These are phyloP conservation scores for Stachybotrys chartarum DNA, from an alignment of 2,329 filamentous ascomycete genomes.

Conservation along the genomic window DNA sequence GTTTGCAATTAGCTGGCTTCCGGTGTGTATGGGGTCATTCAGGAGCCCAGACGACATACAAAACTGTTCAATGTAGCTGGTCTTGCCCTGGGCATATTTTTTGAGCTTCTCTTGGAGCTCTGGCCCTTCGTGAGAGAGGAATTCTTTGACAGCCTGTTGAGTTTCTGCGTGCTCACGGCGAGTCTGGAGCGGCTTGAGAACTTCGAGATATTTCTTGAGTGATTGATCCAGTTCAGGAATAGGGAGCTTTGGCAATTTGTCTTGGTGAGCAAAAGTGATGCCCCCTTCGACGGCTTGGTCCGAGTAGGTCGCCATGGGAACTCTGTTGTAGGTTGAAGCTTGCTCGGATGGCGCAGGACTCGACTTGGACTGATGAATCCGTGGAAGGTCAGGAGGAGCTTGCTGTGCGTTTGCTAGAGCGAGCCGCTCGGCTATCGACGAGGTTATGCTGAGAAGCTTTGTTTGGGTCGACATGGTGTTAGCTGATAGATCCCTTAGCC, in stretches of 20 bases:
- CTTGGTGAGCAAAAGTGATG: conserved; percentile 84
- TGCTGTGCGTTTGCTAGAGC: conserved; percentile 27
- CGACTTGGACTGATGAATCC: not conserved
- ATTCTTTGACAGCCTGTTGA: conserved; percentile 71
- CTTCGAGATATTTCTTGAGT: conserved; percentile 70
- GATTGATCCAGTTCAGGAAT: conserved; percentile 82
- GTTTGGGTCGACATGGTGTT: conserved; percentile 29
- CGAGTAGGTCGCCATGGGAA: conserved; percentile 46
- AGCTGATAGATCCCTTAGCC: conserved; percentile 38
- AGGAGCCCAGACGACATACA: conserved; percentile 45
- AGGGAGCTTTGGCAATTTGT: conserved; percentile 82
- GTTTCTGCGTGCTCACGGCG: conserved; percentile 79
- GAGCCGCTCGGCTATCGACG: conserved; percentile 67
- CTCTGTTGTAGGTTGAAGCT: conserved; percentile 26
- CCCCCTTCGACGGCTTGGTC: conserved; percentile 56
- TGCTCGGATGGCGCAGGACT: not conserved
- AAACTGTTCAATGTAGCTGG: conserved; percentile 98
- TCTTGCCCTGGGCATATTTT: conserved; percentile 82
- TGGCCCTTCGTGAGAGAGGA: conserved; percentile 73
- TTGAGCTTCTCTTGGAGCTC: conserved; percentile 83
- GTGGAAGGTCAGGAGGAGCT: not conserved
- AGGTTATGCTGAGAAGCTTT: conserved; percentile 32
- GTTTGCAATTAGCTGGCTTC: too few species aligned
- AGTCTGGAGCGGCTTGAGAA: conserved; percentile 74
- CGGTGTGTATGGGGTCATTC: too few species aligned